Percentiles rank a stretch among this genome's conserved stretches.
phyloP scores from a whole-genome alignment of 495 filamentous ascomycete species.

The Xylaria intraflava region DNA sequence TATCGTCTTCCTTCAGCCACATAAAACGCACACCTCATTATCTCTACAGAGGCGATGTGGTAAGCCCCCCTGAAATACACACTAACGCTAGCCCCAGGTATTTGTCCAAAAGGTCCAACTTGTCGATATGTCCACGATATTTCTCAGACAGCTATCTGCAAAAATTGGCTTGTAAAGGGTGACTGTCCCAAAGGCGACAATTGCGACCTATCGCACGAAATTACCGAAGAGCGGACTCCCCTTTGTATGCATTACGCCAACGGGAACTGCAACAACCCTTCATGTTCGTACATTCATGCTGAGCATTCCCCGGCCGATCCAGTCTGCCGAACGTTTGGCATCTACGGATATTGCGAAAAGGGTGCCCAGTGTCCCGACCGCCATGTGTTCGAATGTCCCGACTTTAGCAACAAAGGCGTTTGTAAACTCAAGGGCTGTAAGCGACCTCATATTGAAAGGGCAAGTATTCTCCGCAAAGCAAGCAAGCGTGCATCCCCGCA shows the following conservation, averaged over 20 bases:
- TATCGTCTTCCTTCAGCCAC: constrained; percentile 51
- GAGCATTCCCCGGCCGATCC: constrained; percentile 72
- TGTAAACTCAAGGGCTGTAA: constrained; percentile 81
- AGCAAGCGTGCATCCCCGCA: constrained; percentile 30
- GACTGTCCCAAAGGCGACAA: constrained; percentile 69
- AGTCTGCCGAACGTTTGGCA: constrained; percentile 79
- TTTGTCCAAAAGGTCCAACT: constrained; percentile 68
- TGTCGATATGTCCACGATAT: constrained; percentile 85
- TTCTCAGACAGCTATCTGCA: constrained; percentile 86
- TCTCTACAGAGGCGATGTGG: constrained; percentile 24
- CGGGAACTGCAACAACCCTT: constrained; percentile 80
- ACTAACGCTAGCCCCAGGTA: constrained; percentile 52
- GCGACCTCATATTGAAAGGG: constrained; percentile 82
- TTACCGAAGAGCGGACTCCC: constrained; percentile 77
- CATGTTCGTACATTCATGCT: constrained; percentile 87
- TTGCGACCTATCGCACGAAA: constrained; percentile 91
- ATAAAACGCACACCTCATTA: constrained; percentile 23
- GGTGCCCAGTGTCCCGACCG: constrained; percentile 72
- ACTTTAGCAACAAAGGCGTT: constrained; percentile 82
- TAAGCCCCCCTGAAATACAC: constrained; percentile 26
- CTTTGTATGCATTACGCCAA: constrained; percentile 84
- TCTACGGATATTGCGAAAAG: constrained; percentile 84
- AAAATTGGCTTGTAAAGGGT: constrained; percentile 72
- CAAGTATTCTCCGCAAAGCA: constrained; percentile 52
- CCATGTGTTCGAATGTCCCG: constrained; percentile 85